Conservation (phyloP, 1,139 yeast species). For the Geotrichum carabidarum region DNA sequence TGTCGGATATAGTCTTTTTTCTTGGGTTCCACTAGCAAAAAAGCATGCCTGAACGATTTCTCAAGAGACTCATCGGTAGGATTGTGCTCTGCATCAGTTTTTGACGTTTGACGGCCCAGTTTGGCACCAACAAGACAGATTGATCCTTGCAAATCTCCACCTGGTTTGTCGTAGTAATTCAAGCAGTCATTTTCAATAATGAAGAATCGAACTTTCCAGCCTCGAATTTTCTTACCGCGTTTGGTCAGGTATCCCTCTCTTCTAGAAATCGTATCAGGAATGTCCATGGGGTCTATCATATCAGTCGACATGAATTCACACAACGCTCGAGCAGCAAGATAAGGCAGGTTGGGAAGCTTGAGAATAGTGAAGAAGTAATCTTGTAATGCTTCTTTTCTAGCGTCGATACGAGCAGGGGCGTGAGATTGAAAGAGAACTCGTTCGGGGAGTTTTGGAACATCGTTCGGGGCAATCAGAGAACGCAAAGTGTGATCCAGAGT, state of each 20-base stretch:
- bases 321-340: constrained; percentile 48
- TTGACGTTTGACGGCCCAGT: constrained; percentile 55
- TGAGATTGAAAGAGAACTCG: constrained; percentile 51
- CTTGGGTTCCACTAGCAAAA: constrained; percentile 61
- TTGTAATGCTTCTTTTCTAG: constrained; percentile 51
- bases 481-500: constrained; percentile 57
- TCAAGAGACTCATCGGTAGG: constrained; percentile 49
- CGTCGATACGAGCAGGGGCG: constrained; percentile 62
- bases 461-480: constrained; percentile 46
- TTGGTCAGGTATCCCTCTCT: constrained; percentile 70
- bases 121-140: constrained; percentile 57
- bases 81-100: constrained; percentile 26
- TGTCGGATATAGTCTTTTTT: constrained; percentile 57
- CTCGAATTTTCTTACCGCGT: constrained; percentile 55
- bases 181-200: constrained; percentile 61
- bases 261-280: constrained; percentile 51
- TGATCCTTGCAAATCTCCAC: constrained; percentile 54
- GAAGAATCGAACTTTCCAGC: constrained; percentile 75
- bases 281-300: constrained; percentile 60
- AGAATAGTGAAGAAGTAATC: constrained; percentile 48
- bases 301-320: constrained; percentile 68
- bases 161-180: constrained; percentile 57
- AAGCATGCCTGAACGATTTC: constrained; percentile 68
- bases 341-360: constrained; percentile 50
- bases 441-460: constrained; percentile 56